Conservation (phyloP, 2,329 filamentous ascomycete species). For the Ophiostoma sp. region DNA sequence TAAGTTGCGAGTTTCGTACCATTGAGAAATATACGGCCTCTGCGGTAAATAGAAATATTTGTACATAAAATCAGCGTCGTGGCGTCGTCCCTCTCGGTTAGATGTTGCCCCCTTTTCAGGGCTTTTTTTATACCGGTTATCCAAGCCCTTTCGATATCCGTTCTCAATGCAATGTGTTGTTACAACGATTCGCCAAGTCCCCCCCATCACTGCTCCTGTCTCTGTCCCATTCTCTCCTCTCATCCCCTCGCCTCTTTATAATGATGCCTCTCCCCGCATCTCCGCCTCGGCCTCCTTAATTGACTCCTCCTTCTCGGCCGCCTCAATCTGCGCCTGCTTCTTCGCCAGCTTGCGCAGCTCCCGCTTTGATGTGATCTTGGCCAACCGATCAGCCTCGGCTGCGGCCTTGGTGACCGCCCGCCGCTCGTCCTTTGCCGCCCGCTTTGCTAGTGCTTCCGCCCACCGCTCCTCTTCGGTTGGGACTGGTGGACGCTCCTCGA, state of each 20-base stretch:
- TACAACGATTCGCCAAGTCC: neutral
- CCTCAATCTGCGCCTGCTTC: constrained; percentile 7
- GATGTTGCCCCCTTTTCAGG: neutral
- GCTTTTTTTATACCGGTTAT: neutral
- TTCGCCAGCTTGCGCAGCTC: constrained; percentile 22
- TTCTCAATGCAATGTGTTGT: constrained; percentile 13
- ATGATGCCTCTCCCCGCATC: constrained; percentile 12
- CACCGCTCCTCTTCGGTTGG: constrained; percentile 64
- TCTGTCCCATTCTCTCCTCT: neutral
- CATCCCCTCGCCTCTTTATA: neutral
- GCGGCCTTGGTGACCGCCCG: constrained; percentile 40
- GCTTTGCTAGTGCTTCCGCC: constrained; percentile 54
- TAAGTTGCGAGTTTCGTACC: neutral
- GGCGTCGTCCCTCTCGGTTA: constrained; percentile 18
- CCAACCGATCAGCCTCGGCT: constrained; percentile 27
- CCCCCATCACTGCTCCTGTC: neutral
- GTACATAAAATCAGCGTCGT: constrained; percentile 21
- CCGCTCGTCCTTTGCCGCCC: constrained; percentile 58
- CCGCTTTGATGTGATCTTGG: constrained; percentile 20
- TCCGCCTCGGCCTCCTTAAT: constrained; percentile 20
- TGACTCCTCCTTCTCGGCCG: constrained; percentile 4
- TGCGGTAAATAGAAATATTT: constrained; percentile 7
- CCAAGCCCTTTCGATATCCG: neutral
- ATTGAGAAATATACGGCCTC: constrained; percentile 10
- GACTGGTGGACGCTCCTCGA: constrained; percentile 65